phyloP scores from a whole-genome alignment of 2,329 filamentous ascomycete species.

The Cladosporium cucumerinum region DNA sequence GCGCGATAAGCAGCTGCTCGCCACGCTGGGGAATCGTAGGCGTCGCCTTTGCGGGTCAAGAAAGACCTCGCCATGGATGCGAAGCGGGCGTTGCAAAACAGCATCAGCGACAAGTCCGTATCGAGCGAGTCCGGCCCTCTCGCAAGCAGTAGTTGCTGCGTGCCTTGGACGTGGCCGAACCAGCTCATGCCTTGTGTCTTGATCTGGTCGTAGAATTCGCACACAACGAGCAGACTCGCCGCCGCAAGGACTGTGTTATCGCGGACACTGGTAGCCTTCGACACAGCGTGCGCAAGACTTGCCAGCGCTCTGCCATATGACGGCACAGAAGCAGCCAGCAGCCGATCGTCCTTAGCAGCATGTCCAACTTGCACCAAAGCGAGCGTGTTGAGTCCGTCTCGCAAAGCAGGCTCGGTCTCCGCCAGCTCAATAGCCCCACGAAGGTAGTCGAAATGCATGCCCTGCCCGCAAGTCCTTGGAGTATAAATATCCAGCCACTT shows the following conservation, averaged over 20 bases:
- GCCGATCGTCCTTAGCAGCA: slow-evolving; percentile 14
- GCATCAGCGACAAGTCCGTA: slow-evolving; percentile 18
- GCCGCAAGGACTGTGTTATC: slow-evolving; percentile 19
- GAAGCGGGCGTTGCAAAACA: slow-evolving; percentile 20
- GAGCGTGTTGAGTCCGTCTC: slow-evolving; percentile 18
- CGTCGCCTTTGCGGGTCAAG: slow-evolving; percentile 14
- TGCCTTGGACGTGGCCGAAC: slow-evolving; percentile 19
- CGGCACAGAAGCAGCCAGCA: slow-evolving; percentile 16
- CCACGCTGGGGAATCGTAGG: slow-evolving; percentile 18
- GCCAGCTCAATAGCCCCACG: neutral
- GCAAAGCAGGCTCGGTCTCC: slow-evolving; percentile 16
- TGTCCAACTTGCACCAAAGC: slow-evolving; percentile 19
- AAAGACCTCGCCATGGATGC: slow-evolving; percentile 14
- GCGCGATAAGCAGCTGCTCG: slow-evolving; percentile 21
- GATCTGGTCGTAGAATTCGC: slow-evolving; percentile 20
- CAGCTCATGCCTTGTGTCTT: slow-evolving; percentile 19
- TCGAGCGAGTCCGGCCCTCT: slow-evolving; percentile 16
- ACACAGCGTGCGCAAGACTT: slow-evolving; percentile 15
- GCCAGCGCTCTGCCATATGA: slow-evolving; percentile 19
- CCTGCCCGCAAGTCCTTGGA: slow-evolving; percentile 8
- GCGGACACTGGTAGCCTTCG: slow-evolving; percentile 18
- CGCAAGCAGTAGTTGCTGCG: slow-evolving; percentile 14
- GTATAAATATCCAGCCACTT: slow-evolving; percentile 17
- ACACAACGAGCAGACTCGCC: slow-evolving; percentile 18
- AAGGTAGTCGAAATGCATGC: slow-evolving; percentile 12